Base-by-base conservation (phyloP, 257 asterid genomes). In the Apocynum venetum region DNA sequence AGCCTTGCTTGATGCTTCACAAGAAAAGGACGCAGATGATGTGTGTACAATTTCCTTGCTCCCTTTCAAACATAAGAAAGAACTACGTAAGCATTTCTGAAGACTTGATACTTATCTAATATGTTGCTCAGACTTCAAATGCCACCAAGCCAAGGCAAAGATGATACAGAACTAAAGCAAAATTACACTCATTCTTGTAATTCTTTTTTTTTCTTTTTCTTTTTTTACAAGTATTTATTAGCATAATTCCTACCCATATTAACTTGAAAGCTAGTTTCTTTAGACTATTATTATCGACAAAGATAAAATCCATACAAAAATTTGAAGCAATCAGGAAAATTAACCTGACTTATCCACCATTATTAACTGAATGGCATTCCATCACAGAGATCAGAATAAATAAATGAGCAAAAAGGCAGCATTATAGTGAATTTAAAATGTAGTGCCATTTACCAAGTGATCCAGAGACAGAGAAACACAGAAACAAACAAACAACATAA, bases 21-120 rank as follows among this genome's bases (percentile, higher is more conserved):
- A 81, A 92, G 93, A 83, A 94, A 92, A 2, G 97, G 97, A 38
- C 90, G 89, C 79, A 94, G 83, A 81, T 90, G 84, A 74, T 86
- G 89, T 84, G 63, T 84, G 83, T 92, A 94, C 89, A 94, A 76
- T 64, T 86, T 85, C 82, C 77, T 86, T 49, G 98, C 97, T 60
- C 98, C 98, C 98, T 94, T 87, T 79, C 76, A 84, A 72, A 82
- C 71, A 35, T 41, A 35, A 80, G 73, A 75, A 20, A 7, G 36
- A 72, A 57, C 76, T 46, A 53, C 70, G 77, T 77, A 13, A 79
- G n/a, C 66, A 61, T n/a, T 41, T 67, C 14, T 12, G 19, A 46
- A 49, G 40, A 60, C 49, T 11, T 61, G 25, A 43, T 66, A 51
- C 38, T 15, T 20, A 15, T n/a, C 19, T 47, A 46, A 13, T 15